Base-by-base conservation (phyloP, 2,329 filamentous ascomycete genomes). In the Alternaria tenuissima region DNA sequence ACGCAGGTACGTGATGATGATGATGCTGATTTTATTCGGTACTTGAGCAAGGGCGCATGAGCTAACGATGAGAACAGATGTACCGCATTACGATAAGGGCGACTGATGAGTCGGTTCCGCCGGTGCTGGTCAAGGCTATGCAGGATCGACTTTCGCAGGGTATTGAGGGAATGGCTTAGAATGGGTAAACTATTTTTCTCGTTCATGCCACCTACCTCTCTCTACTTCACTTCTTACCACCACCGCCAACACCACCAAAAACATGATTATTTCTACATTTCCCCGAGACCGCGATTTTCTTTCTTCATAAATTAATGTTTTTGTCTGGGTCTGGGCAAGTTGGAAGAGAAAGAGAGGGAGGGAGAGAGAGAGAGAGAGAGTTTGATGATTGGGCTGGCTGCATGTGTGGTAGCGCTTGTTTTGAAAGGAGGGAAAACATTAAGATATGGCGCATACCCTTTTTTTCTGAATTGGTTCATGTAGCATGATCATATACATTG, bases 81-180 rank as follows among this genome's bases (percentile, higher is more conserved):
- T 91, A 96, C 72, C 94, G 95, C 54, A 84, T 98, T 62, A 99
- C 95, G 0, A 90, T 99, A 70, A 88, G 95, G 64, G 95, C 94
- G 6, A 99, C 95, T 1, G 94, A 98, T 73, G 95, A 98, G 74
- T 87, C 85, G 32, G 92, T 99, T 0, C 93, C 95, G 7, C 85
- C 87, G 2, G 85, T 94, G 20, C 78, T 99, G 57, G 82, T 95
- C 72, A 94, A 92, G 78, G 82, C 91, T 59, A 96, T 99, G 93
- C 91, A 96, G 75, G 91, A 94, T 65, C 87, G 91, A 63, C 83
- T 98, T 48, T 85, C 90, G 7, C 82, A 85, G 68, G 86, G 86
- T 34, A 72, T 78, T 20, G 76, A 78, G 53, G 76, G 76, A 20
- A 53, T 76, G 56, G 57, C 64, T 22, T 77, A 65, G 52, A n/a